A percentile compares a stretch with the other conserved stretches of the same genome.
phyloP scores from a whole-genome alignment of 345 rosid genomes.

The Lumnitzera littorea region DNA sequence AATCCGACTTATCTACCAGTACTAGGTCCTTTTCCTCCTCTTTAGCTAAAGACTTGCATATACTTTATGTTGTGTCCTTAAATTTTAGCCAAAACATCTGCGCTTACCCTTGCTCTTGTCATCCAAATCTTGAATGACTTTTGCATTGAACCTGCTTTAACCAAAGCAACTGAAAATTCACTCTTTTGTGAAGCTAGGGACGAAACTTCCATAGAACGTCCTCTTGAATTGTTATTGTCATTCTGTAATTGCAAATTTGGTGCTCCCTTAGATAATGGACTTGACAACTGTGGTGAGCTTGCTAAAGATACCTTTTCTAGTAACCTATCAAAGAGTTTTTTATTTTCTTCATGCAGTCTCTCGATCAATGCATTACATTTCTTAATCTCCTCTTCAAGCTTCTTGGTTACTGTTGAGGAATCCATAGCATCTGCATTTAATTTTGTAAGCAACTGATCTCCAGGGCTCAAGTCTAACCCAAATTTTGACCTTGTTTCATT shows the following conservation, averaged over 20 bases:
- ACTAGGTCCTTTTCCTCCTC: too few relatives aligned
- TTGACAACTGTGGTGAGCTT: constrained; percentile 58
- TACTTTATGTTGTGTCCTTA: too few relatives aligned
- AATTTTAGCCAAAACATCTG: too few relatives aligned
- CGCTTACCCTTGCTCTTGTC: too few relatives aligned
- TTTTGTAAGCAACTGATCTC: constrained; percentile 35
- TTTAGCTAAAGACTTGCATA: too few relatives aligned
- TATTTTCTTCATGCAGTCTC: constrained; percentile 98
- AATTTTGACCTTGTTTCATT: constrained; percentile 32
- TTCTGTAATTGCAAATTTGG: constrained; percentile 39
- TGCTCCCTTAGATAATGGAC: constrained; percentile 50
- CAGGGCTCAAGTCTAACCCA: constrained; percentile 30
- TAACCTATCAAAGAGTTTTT: constrained; percentile 92
- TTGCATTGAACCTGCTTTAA: constrained; percentile 56
- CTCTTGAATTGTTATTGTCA: constrained; percentile 28
- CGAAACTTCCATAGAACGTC: constrained; percentile 36
- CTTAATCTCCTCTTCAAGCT: constrained; percentile 96
- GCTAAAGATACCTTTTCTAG: constrained; percentile 74
- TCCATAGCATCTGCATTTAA: constrained; percentile 38
- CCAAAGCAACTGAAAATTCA: constrained; percentile 56
- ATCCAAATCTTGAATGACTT: too few relatives aligned
- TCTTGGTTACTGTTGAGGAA: constrained; percentile 76
- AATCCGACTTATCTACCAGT: too few relatives aligned
- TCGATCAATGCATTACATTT: constrained; percentile 94
- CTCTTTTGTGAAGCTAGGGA: constrained; percentile 42